These are phyloP conservation scores for Populus pruinosa DNA, from an alignment of 345 rosid species.

Conservation along the genomic window DNA sequence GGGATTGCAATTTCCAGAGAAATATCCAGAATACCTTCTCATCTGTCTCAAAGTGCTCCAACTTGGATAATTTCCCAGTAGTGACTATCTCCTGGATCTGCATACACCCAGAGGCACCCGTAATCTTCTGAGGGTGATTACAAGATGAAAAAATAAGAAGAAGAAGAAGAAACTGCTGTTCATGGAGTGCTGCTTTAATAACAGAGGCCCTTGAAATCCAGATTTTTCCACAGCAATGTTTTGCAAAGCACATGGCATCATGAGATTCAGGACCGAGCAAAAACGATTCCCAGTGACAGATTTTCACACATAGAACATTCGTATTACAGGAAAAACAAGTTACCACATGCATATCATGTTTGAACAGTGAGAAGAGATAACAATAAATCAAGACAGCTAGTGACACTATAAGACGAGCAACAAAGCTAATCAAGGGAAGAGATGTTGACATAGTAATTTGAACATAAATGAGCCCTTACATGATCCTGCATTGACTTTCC, in stretches of 20 bases:
- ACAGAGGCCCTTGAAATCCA: neutral
- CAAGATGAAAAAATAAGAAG: neutral
- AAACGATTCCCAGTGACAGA: too few species aligned
- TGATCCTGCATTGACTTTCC: slow-evolving; percentile 96
- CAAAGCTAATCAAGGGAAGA: slow-evolving; percentile 4
- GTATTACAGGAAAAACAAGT: neutral
- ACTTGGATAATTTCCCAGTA: slow-evolving; percentile 80
- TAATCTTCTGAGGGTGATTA: neutral
- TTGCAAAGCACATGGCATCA: neutral
- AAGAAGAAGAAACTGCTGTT: neutral
- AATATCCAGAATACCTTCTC: slow-evolving; percentile 60
- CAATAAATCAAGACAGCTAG: neutral
- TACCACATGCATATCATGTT: neutral
- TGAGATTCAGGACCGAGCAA: neutral
- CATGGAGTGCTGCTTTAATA: neutral
- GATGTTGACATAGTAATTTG: neutral
- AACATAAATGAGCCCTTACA: slow-evolving; percentile 43
- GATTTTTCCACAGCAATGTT: neutral
- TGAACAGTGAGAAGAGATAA: neutral
- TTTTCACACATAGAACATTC: neutral
- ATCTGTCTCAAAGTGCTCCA: slow-evolving; percentile 92
- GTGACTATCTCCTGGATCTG: slow-evolving; percentile 95
- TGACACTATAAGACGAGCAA: neutral
- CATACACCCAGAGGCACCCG: slow-evolving; percentile 16
- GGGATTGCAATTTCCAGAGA: neutral